phyloP scores from a whole-genome alignment of 1,284 basidiomycete genomes.

The Fistulina hepatica region DNA sequence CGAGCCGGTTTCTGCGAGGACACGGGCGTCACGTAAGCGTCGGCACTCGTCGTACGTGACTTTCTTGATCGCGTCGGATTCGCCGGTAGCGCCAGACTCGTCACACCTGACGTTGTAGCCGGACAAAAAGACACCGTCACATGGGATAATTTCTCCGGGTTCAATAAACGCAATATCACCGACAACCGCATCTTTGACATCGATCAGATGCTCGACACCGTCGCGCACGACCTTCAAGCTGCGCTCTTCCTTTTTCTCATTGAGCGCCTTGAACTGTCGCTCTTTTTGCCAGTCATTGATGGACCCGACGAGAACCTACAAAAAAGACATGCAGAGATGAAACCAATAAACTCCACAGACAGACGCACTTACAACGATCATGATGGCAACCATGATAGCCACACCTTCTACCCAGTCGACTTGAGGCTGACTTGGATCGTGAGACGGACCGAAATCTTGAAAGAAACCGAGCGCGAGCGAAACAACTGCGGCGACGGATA shows the following conservation, averaged over 20 bases:
- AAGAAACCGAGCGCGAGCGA: conserved; percentile 93
- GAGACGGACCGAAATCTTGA: conserved; percentile 75
- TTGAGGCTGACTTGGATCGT: conserved; percentile 46
- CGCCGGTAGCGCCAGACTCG: conserved; percentile 93
- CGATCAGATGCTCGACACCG: conserved; percentile 70
- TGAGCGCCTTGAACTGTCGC: conserved; percentile 85
- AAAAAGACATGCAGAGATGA: conserved; percentile 2
- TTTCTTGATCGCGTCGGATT: conserved; percentile 93
- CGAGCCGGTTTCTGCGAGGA: too few relatives aligned
- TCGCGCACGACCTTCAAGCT: conserved; percentile 85
- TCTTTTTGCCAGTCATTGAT: conserved; percentile 97
- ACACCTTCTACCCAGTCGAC: conserved; percentile 99
- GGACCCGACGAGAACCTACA: conserved; percentile 73
- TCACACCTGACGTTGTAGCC: conserved; percentile 96
- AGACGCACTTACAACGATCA: conserved; percentile 57
- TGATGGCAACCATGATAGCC: conserved; percentile 85
- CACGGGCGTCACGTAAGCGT: conserved; percentile 29
- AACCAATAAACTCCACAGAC: conserved; percentile 2
- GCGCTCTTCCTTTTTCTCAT: conserved; percentile 94
- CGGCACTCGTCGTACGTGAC: conserved; percentile 71
- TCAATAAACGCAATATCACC: conserved; percentile 89
- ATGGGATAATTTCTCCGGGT: conserved; percentile 92
- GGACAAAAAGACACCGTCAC: conserved; percentile 87
- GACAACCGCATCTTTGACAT: conserved; percentile 85
- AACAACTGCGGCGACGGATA: conserved; percentile 85